A percentile compares a stretch with the other conserved stretches of the same genome.
These are phyloP conservation scores for Panaeolus papilionaceus DNA, from an alignment of 768 basidiomycete genomes.

Conservation along the genomic window DNA sequence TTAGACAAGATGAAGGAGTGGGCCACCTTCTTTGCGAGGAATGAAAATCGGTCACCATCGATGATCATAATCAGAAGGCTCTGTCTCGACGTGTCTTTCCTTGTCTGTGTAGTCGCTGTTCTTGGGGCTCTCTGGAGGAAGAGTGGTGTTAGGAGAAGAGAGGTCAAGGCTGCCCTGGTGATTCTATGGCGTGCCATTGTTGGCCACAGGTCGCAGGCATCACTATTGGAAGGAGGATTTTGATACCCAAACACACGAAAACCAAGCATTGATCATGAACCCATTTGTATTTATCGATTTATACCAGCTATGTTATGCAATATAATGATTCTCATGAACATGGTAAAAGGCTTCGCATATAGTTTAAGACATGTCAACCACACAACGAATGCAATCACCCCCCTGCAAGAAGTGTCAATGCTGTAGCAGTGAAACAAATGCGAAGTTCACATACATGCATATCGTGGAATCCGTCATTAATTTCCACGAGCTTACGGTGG, in stretches of 20 bases:
- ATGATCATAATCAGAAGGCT: slow-evolving; percentile 74
- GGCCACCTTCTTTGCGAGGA: slow-evolving; percentile 61
- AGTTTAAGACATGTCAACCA: slow-evolving; percentile 83
- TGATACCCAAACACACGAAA: slow-evolving; percentile 6
- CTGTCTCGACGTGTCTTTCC: slow-evolving; percentile 79
- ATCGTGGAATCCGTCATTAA: slow-evolving; percentile 90
- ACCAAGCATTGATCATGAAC: background rate
- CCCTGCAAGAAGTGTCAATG: slow-evolving; percentile 43
- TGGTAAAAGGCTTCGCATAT: background rate
- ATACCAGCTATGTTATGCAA: slow-evolving; percentile 9
- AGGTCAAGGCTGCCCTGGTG: slow-evolving; percentile 68
- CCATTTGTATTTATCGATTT: slow-evolving; percentile 8
- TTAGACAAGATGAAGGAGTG: slow-evolving; percentile 55
- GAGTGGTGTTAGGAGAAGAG: slow-evolving; percentile 71
- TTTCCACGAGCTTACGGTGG: slow-evolving; percentile 70
- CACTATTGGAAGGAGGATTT: background rate
- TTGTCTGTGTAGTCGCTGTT: slow-evolving; percentile 66
- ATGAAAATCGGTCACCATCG: slow-evolving; percentile 68
- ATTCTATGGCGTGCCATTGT: slow-evolving; percentile 75
- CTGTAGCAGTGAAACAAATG: slow-evolving; percentile 14
- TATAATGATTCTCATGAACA: background rate
- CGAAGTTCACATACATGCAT: slow-evolving; percentile 86
- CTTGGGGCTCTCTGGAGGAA: slow-evolving; percentile 67
- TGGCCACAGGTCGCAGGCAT: slow-evolving; percentile 53
- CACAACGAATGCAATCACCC: slow-evolving; percentile 93